Evolutionary conservation across 208 protist species (phyloP), one percentile per base, ranked within the genome.

Genomic region (Leptomonas pyrrhocoris): DNA sequence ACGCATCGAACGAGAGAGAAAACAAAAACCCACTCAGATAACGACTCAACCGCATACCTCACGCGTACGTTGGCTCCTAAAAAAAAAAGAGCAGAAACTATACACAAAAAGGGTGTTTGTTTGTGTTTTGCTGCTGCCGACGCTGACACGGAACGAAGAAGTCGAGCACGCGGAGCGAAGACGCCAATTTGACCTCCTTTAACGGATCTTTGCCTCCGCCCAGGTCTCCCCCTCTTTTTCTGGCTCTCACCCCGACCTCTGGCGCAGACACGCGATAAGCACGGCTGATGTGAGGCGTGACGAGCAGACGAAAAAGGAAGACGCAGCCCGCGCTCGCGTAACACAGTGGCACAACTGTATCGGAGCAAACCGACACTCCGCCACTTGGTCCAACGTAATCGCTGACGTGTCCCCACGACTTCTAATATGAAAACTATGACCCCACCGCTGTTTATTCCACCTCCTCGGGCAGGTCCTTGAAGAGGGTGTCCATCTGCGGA

Each of bases 401-500:
- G 46, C 42, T 19, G 9, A 21, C 34, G 27, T 49, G 38, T 23
- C 50, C 40, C 34, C 53, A 63, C 57, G 25, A 48, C 53, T 53
- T 48, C 59, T 67, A 48, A 30, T 38, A 49, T 0, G 6, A 27
- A 18, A 34, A 6, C 0, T 18, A 34, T 42, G 18, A 0, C 27
- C n/a, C 31, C 23, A 15, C 55, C 2, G 7, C 40, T 64, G 65
- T 56, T 70, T 93, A 84, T 66, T 93, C 79, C 50, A 90, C 88
- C 23, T 77, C 75, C 67, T 88, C 84, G 18, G 90, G 90, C 30
- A 96, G 83, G 72, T 94, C 87, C 75, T 83, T 84, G 77, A 79
- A 96, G 59, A 96, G 18, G 36, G 84, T 93, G 68, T 85, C 80
- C 70, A 90, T 90, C 76, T 90, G 73, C 54, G 83, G 84, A 59